Conservation (phyloP, 116 monocot species). For the Phalaenopsis hybrid region DNA sequence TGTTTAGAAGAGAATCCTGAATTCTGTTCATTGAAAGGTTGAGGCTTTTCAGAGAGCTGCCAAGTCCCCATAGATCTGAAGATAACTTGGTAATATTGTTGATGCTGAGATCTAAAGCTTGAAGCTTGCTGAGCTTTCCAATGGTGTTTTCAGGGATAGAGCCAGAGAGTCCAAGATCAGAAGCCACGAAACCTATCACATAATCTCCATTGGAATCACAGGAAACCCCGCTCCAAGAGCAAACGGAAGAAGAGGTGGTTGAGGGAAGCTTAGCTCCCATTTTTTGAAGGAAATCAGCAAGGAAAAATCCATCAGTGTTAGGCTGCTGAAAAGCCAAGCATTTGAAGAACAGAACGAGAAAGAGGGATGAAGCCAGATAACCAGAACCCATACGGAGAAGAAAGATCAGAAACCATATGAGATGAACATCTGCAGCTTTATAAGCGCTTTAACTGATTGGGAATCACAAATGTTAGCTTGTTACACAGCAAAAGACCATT, state of each 20-base stretch:
- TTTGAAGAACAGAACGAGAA: slow-evolving; percentile 14
- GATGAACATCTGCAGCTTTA: slow-evolving; percentile 4
- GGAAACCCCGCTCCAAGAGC: slow-evolving; percentile 46
- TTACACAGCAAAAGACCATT: no score
- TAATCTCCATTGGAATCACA: slow-evolving; percentile 35
- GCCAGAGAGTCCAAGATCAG: slow-evolving; percentile 56
- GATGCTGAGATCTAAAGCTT: slow-evolving; percentile 61
- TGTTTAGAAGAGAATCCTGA: slow-evolving; percentile 50
- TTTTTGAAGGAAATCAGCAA: slow-evolving; percentile 46
- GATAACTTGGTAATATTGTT: slow-evolving; percentile 53
- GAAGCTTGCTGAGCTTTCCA: slow-evolving; percentile 61
- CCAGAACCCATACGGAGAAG: slow-evolving; percentile 20
- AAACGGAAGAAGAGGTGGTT: slow-evolving; percentile 25
- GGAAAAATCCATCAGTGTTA: slow-evolving; percentile 71
- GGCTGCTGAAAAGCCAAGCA: slow-evolving; percentile 37
- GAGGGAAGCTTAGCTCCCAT: slow-evolving; percentile 36
- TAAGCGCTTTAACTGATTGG: not conserved
- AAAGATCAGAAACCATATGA: not conserved
- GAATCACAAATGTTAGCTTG: no score
- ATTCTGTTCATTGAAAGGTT: slow-evolving; percentile 73
- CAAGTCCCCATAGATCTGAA: slow-evolving; percentile 68
- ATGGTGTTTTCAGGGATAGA: slow-evolving; percentile 76
- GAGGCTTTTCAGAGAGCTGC: slow-evolving; percentile 47
- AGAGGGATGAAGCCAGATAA: slow-evolving; percentile 13
- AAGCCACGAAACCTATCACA: slow-evolving; percentile 31